phyloP scores from a whole-genome alignment of 139 green algal genomes.

The Dunaliella primolecta region DNA sequence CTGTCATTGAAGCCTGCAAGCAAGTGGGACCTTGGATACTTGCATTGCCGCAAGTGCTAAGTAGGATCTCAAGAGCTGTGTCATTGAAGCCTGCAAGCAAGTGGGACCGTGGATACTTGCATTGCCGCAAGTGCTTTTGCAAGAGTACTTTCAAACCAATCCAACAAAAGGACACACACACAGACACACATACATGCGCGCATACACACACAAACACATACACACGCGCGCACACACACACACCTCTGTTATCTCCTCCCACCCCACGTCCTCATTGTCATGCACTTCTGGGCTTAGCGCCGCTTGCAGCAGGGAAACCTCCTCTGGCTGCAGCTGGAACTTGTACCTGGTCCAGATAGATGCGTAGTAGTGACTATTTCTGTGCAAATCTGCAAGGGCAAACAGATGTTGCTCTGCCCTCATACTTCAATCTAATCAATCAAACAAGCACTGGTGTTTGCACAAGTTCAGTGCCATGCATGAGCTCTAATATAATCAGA shows the following conservation, averaged over 20 bases:
- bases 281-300: constrained; percentile 39
- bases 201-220: neutral
- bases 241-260: constrained; percentile 54
- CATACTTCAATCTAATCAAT: neutral
- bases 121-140: neutral
- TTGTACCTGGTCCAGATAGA: constrained; percentile 31
- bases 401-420: neutral
- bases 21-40: neutral
- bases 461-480: neutral
- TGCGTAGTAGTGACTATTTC: no score
- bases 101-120: neutral
- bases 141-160: no score
- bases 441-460: neutral
- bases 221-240: neutral
- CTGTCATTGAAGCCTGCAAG: neutral
- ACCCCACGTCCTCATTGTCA: constrained; percentile 36
- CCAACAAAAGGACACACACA: no score
- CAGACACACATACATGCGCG: no score
- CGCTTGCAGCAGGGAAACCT: constrained; percentile 27
- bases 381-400: neutral
- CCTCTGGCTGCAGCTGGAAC: constrained; percentile 19
- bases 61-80: neutral
- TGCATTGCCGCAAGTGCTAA: neutral
- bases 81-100: neutral
- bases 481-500: neutral